These are phyloP conservation scores for Aotearoamyces nothofagi DNA, from an alignment of 2,329 filamentous ascomycete genomes.

Conservation along the genomic window DNA sequence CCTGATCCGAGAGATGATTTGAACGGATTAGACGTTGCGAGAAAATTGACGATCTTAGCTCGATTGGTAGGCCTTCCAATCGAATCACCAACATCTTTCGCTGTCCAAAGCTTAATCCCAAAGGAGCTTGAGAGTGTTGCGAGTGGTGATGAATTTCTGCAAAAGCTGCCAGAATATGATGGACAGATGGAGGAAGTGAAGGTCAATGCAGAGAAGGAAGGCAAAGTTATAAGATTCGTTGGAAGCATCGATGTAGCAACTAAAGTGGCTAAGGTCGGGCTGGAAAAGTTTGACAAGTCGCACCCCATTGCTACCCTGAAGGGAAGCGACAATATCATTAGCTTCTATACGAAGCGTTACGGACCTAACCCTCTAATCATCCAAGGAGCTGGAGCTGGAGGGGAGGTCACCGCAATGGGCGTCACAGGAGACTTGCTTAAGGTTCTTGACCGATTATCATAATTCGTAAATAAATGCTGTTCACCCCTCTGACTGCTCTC, in stretches of 20 bases:
- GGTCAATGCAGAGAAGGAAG: slow-evolving; percentile 66
- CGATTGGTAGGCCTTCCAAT: slow-evolving; percentile 71
- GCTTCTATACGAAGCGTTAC: slow-evolving; percentile 94
- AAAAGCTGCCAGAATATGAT: slow-evolving; percentile 68
- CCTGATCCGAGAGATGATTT: slow-evolving; percentile 76
- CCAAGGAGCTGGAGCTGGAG: slow-evolving; percentile 86
- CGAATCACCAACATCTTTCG: slow-evolving; percentile 74
- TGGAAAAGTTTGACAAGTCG: slow-evolving; percentile 76
- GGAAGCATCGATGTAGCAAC: slow-evolving; percentile 79
- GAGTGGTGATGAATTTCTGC: slow-evolving; percentile 76
- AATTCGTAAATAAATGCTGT: not conserved
- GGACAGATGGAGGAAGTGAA: slow-evolving; percentile 81
- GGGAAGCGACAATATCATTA: slow-evolving; percentile 98
- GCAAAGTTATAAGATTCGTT: slow-evolving; percentile 88
- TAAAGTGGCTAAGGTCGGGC: slow-evolving; percentile 75
- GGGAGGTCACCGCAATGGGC: slow-evolving; percentile 94
- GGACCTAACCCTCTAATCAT: slow-evolving; percentile 83
- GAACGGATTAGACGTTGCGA: slow-evolving; percentile 81
- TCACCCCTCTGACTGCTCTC: slow-evolving; percentile 4
- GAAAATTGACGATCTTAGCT: slow-evolving; percentile 90
- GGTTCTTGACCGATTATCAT: slow-evolving; percentile 55
- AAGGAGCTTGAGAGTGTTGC: slow-evolving; percentile 63
- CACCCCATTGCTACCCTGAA: slow-evolving; percentile 89
- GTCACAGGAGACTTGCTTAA: slow-evolving; percentile 90
- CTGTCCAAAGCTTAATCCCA: slow-evolving; percentile 86